These are phyloP conservation scores for Parathielavia appendiculata DNA, from an alignment of 495 filamentous ascomycete genomes.

Conservation along the genomic window DNA sequence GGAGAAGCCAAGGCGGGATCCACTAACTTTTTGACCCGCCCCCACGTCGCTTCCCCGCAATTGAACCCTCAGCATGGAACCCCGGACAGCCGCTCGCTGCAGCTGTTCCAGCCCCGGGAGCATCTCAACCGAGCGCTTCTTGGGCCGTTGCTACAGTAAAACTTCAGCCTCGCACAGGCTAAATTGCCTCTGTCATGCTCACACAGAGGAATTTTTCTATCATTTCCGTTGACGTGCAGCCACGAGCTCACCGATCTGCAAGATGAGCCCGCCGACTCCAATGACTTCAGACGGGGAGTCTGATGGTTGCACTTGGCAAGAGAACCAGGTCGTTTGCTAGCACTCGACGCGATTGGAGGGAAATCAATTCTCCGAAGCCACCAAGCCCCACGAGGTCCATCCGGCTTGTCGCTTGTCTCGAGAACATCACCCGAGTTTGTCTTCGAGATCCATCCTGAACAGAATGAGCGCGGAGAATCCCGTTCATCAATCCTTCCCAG, in stretches of 20 bases:
- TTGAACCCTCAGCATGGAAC: background rate
- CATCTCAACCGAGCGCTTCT: background rate
- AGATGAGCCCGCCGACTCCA: background rate
- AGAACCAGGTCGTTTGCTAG: background rate
- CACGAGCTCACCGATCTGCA: background rate
- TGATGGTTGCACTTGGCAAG: background rate
- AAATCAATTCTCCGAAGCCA: slow-evolving; percentile 27
- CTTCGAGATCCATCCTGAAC: background rate
- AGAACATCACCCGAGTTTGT: background rate
- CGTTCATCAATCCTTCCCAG: background rate
- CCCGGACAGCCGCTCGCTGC: background rate
- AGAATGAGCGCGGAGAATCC: background rate
- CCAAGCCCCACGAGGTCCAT: background rate
- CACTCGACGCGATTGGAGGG: slow-evolving; percentile 29
- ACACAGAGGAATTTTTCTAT: background rate
- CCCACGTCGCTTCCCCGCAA: slow-evolving; percentile 10
- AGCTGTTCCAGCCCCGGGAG: background rate
- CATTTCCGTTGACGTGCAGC: background rate
- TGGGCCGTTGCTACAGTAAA: background rate
- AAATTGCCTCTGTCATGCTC: background rate
- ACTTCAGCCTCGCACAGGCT: background rate
- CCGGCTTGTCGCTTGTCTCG: background rate
- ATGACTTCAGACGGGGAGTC: background rate
- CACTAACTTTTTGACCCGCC: background rate
- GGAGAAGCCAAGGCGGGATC: slow-evolving; percentile 7